phyloP scores from a whole-genome alignment of 306 rosid species.

The Calophaca sinica region DNA sequence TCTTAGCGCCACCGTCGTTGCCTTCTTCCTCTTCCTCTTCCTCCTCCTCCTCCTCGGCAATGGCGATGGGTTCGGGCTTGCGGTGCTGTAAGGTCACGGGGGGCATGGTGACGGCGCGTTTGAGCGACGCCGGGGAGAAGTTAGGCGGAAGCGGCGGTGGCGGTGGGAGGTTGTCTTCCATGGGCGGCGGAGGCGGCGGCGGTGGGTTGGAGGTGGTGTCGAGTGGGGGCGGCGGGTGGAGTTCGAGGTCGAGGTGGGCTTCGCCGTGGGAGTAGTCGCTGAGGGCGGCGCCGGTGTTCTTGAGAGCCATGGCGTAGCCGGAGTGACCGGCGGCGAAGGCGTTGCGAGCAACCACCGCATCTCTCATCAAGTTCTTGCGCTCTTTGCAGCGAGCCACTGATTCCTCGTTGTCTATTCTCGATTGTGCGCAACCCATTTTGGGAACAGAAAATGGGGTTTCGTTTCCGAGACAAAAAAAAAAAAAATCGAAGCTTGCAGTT shows the following conservation, averaged over 20 bases:
- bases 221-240: constrained; percentile 58
- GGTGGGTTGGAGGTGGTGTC: constrained; percentile 64
- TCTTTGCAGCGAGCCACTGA: constrained; percentile 84
- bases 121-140: constrained; percentile 69
- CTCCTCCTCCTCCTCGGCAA: constrained; percentile 62
- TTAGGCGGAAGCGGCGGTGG: constrained; percentile 81
- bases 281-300: constrained; percentile 88
- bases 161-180: constrained; percentile 56
- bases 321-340: constrained; percentile 89
- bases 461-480: not conserved
- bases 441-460: not conserved
- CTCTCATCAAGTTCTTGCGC: constrained; percentile 67
- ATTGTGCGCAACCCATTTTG: constrained; percentile 87
- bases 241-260: constrained; percentile 49
- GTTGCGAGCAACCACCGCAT: constrained; percentile 77
- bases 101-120: constrained; percentile 76
- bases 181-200: constrained; percentile 66
- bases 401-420: constrained; percentile 88
- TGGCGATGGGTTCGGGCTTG: constrained; percentile 42
- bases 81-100: constrained; percentile 54
- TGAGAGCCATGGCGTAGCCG: constrained; percentile 71
- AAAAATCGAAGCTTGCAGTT: not conserved
- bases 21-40: constrained; percentile 50
- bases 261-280: constrained; percentile 86
- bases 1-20: constrained; percentile 22